Base-by-base conservation (phyloP, 177 flowering plant genomes). In the Telopea speciosissima region DNA sequence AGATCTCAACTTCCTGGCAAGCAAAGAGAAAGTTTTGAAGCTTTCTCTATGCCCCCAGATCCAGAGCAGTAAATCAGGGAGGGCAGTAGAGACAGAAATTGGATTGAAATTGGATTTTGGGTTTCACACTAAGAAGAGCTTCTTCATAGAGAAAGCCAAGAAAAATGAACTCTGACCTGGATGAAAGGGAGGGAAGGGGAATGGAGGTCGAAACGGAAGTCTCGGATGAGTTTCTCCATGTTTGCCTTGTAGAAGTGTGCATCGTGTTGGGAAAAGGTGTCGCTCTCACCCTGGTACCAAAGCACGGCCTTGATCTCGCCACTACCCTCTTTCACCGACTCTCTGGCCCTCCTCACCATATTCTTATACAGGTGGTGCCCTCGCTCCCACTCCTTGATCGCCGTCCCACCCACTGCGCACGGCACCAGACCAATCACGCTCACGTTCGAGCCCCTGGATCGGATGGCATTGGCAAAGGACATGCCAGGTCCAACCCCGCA, bases 201-300 rank as follows among this genome's bases (percentile, higher is more conserved):
- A 0, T 63, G 45, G 24, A 95, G 89, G 79, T 95, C 99, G 16
- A 74, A 78, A 1, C 97, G 83, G 8, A 91, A 80, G 68, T 90
- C 75, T 5, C 56, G 19, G 16, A 95, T 78, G 16, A 95, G 68
- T 7, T 6, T 76, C 84, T 87, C 93, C 97, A 95, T 87, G 9
- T 85, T 90, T 19, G 7, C 76, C 77, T 76, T 74, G 70, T 95
- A 95, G 11, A 76, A 71, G 40, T 84, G 87, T 9, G 90, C 97
- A 36, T 77, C 88, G 4, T 76, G 74, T 56, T 72, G 44, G 19
- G 76, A 19, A 22, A 21, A 31, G 72, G 96, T 75, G 73, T 95
- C 97, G 70, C 97, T 90, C 88, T 95, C 99, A n/a, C 99, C 99
- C 52, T 95, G 97, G 67, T 85, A 95, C 99, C 99, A 92, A 56